These are phyloP conservation scores for Russula foetens DNA, from an alignment of 768 basidiomycete species.

Conservation along the genomic window DNA sequence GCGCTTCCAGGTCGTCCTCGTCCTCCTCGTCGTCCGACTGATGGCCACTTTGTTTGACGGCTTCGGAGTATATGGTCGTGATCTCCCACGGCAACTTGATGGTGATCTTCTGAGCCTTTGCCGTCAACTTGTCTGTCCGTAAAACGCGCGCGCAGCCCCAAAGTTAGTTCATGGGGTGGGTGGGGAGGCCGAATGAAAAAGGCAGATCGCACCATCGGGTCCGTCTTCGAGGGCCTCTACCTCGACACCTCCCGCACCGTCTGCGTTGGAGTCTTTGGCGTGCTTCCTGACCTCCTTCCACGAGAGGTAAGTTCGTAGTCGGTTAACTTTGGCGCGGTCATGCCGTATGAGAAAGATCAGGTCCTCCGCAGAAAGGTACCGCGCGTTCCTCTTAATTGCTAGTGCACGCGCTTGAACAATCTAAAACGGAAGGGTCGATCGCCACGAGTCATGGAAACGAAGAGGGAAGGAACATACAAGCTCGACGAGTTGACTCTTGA, in stretches of 20 bases:
- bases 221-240: slow-evolving; percentile 80
- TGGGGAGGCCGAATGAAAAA: neutral
- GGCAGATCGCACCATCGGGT: slow-evolving; percentile 50
- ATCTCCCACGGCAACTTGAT: slow-evolving; percentile 97
- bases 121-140: slow-evolving; percentile 58
- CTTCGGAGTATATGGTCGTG: slow-evolving; percentile 84
- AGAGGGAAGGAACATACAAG: slow-evolving; percentile 45
- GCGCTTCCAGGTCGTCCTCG: slow-evolving; percentile 92
- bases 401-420: slow-evolving; percentile 85
- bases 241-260: slow-evolving; percentile 72
- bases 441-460: neutral
- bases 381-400: slow-evolving; percentile 73
- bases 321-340: slow-evolving; percentile 89
- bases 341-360: slow-evolving; percentile 94
- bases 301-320: slow-evolving; percentile 84
- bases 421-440: slow-evolving; percentile 32
- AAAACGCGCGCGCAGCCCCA: neutral
- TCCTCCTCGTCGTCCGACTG: slow-evolving; percentile 94
- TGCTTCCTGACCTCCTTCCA: slow-evolving; percentile 98
- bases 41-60: slow-evolving; percentile 35
- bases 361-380: slow-evolving; percentile 86
- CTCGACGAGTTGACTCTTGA: slow-evolving; percentile 84
- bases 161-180: neutral
- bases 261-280: slow-evolving; percentile 83
- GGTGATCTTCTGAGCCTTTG: slow-evolving; percentile 87